Evolutionary conservation across 257 asterid genomes (phyloP).

Genomic region (Salvia splendens): DNA sequence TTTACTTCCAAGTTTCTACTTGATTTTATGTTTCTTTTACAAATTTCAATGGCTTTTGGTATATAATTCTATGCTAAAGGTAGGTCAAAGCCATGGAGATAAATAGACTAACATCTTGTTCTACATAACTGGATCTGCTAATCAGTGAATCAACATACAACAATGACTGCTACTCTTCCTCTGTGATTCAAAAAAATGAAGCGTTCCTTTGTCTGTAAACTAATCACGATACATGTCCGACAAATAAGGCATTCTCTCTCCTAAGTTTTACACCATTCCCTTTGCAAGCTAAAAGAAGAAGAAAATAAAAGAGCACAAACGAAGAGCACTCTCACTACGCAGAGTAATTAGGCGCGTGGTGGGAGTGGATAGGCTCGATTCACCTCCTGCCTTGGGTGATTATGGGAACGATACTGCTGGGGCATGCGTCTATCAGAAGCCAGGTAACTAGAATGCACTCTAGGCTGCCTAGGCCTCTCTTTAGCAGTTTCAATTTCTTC

Average conservation of each 20-base stretch:
- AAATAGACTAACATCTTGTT: not conserved
- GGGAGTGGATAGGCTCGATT: conserved; percentile 41
- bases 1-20: not conserved
- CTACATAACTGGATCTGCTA: not conserved
- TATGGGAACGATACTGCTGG: conserved; percentile 57
- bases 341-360: conserved; percentile 15
- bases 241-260: no score
- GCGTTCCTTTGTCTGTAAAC: conserved; percentile 1
- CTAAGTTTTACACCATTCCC: conserved; percentile 1
- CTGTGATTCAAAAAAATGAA: not conserved
- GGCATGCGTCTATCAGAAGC: conserved; percentile 32
- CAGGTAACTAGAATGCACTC: conserved; percentile 36
- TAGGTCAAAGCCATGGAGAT: not conserved
- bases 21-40: not conserved
- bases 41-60: not conserved
- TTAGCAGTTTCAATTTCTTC: conserved; percentile 43
- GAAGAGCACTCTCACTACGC: not conserved
- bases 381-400: conserved; percentile 46
- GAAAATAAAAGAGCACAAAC: not conserved
- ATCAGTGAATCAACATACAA: not conserved
- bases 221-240: conserved; percentile 2
- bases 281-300: not conserved
- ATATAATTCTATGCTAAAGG: not conserved
- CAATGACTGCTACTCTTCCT: conserved; percentile 1
- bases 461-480: conserved; percentile 48